Base-by-base conservation (phyloP, 2,329 filamentous ascomycete genomes). In the Pestalotiopsis sp. region DNA sequence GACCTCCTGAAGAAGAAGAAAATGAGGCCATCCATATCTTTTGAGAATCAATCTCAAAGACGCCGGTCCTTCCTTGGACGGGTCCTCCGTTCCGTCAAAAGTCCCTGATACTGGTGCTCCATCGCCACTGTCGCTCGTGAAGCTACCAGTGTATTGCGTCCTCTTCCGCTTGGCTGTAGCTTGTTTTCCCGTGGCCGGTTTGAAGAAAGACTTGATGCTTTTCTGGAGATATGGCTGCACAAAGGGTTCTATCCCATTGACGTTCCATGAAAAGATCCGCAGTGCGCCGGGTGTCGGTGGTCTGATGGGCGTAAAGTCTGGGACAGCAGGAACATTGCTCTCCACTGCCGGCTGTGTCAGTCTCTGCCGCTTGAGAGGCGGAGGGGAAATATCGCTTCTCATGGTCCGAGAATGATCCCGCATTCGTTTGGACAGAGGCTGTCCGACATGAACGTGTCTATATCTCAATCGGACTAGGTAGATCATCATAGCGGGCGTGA, bases 151-250 rank as follows among this genome's bases (percentile, higher is more conserved):
- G 4, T 45, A 13, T 61, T 23, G 11, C 11, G 4, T 27, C 39
- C 23, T 65, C 27, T 39, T 56, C 7, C 62, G 38, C 6, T 52
- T 65, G 38, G 5, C 5, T 1, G 14, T 27, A 14, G 7, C 38
- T 39, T 4, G 86, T 63, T 83, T 79, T n/a, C 84, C 91, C 2
- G 20, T 27, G 3, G 38, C 12, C 1, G 65, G 12, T 4, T 56
- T 58, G 4, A 71, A 70, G 66, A 71, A 71, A 0, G 56, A 57
- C 25, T 38, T 31, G 14, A 72, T 69, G 13, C 20, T 66, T 49
- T 65, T 67, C 12, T 71, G 41, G 9, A 69, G 38, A 25, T 69
- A 71, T 2, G 9, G 57, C 27, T 38, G 49, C 7, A 69, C 49
- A 14, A 71, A 71, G 1, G 65, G 68, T 17, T 62, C 38, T 41